Evolutionary conservation across 2,329 filamentous ascomycete genomes (phyloP).

Genomic region (Sporothrix inflata): DNA sequence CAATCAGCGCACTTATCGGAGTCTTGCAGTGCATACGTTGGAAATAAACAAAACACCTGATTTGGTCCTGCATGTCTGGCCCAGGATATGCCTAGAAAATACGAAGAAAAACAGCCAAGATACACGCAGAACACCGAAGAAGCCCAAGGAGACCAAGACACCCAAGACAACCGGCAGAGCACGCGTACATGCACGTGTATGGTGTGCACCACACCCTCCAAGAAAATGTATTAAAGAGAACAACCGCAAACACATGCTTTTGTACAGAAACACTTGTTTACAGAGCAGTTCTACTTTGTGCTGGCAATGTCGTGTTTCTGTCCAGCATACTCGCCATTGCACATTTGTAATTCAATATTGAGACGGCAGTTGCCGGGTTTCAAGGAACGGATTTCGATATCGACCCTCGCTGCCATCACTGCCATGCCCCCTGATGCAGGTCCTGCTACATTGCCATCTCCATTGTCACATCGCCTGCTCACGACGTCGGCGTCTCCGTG

Average conservation of each 20-base stretch:
- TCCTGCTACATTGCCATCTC: no score
- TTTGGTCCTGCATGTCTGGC: neutral
- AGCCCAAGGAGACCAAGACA: neutral
- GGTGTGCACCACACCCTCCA: neutral
- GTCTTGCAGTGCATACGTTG: neutral
- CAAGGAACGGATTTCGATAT: neutral
- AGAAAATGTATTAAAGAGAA: neutral
- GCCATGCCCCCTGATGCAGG: neutral
- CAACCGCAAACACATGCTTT: neutral
- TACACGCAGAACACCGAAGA: neutral
- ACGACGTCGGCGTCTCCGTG: constrained; percentile 4
- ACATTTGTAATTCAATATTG: neutral
- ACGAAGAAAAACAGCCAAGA: neutral
- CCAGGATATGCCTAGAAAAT: neutral
- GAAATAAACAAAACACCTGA: neutral
- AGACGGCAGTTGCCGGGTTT: neutral
- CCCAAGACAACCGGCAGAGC: neutral
- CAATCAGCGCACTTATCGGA: neutral
- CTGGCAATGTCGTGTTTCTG: neutral
- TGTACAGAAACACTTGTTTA: neutral
- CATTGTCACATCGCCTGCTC: neutral
- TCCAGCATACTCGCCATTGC: neutral
- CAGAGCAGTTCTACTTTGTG: neutral
- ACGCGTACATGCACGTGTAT: neutral
- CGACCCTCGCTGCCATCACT: neutral